These are phyloP conservation scores for Hyphodiscus sp. DNA, from an alignment of 2,329 filamentous ascomycete species.

Conservation along the genomic window DNA sequence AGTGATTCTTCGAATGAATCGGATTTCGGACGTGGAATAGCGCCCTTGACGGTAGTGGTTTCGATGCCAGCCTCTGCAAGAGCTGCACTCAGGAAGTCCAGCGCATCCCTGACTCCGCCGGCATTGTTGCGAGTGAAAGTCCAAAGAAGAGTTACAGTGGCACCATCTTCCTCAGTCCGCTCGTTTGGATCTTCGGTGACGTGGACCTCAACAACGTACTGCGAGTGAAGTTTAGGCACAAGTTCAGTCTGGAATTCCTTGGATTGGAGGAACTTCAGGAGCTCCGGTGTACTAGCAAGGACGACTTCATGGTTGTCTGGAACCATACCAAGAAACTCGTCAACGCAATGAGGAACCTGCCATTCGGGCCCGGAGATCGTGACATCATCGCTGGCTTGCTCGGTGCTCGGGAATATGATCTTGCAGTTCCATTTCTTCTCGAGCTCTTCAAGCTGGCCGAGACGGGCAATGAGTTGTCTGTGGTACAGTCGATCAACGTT, in stretches of 20 bases:
- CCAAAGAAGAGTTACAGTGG: conserved; percentile 61
- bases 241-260: conserved; percentile 75
- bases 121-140: conserved; percentile 96
- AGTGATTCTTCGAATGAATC: conserved; percentile 97
- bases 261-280: conserved; percentile 78
- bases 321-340: conserved; percentile 96
- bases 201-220: conserved; percentile 85
- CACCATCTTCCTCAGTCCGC: conserved; percentile 48
- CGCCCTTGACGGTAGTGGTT: conserved; percentile 77
- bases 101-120: conserved; percentile 88
- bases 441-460: conserved; percentile 84
- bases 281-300: conserved; percentile 65
- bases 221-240: conserved; percentile 75
- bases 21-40: conserved; percentile 96
- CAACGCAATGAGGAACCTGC: conserved; percentile 94
- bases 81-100: conserved; percentile 84
- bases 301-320: conserved; percentile 92
- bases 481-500: conserved; percentile 94
- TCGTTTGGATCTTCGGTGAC: conserved; percentile 60
- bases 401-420: conserved; percentile 95
- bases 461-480: conserved; percentile 81
- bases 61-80: conserved; percentile 89
- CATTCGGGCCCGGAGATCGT: conserved; percentile 95
- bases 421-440: conserved; percentile 99
- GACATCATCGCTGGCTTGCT: conserved; percentile 93